A percentile compares a stretch with the other conserved stretches of the same genome.
phyloP scores from a whole-genome alignment of 2,329 filamentous ascomycete species.

The Fusarium luffae region DNA sequence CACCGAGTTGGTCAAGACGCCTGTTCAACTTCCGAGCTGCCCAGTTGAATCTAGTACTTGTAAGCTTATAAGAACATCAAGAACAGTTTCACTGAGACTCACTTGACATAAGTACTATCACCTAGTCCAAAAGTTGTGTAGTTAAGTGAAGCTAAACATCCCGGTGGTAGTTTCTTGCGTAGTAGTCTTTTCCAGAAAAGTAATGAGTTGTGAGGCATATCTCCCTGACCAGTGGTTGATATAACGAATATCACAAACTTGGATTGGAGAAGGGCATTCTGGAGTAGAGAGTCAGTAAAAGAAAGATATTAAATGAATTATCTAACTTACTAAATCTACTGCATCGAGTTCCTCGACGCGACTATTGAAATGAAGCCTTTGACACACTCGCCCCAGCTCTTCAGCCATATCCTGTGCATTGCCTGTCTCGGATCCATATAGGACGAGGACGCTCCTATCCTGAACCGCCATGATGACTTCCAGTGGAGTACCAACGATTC shows the following conservation, averaged over 20 bases:
- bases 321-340: slow-evolving; percentile 74
- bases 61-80: not conserved
- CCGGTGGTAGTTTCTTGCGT: slow-evolving; percentile 78
- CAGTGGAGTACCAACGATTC: not conserved
- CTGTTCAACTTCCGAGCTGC: slow-evolving; percentile 89
- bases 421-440: slow-evolving; percentile 96
- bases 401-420: slow-evolving; percentile 92
- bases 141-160: slow-evolving; percentile 73
- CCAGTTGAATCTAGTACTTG: slow-evolving; percentile 80
- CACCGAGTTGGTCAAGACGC: slow-evolving; percentile 85
- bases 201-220: slow-evolving; percentile 85
- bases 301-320: not conserved
- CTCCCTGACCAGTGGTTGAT: slow-evolving; percentile 94
- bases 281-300: slow-evolving; percentile 28
- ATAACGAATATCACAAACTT: slow-evolving; percentile 80
- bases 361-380: slow-evolving; percentile 82
- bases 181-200: slow-evolving; percentile 88
- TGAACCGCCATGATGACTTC: slow-evolving; percentile 42
- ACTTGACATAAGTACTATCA: slow-evolving; percentile 95
- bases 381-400: slow-evolving; percentile 78
- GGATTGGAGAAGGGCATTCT: slow-evolving; percentile 64
- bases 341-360: slow-evolving; percentile 81
- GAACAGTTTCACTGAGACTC: slow-evolving; percentile 45
- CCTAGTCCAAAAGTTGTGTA: slow-evolving; percentile 93
- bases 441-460: slow-evolving; percentile 68